Evolutionary conservation across 2,329 filamentous ascomycete genomes (phyloP).

Genomic region (Triangularia setosa): DNA sequence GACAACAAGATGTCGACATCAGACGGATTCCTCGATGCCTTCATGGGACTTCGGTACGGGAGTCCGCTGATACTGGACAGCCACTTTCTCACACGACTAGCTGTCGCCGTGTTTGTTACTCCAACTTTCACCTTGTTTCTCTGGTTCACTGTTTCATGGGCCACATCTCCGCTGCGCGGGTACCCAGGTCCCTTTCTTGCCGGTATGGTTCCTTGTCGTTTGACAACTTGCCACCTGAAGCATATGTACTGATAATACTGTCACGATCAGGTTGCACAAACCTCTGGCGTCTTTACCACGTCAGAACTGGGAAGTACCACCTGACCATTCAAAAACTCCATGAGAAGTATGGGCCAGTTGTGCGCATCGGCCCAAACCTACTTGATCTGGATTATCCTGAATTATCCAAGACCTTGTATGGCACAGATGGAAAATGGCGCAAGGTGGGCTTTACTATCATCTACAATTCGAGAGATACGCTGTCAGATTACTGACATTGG

Average conservation of each 20-base stretch:
- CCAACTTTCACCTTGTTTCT: slow-evolving; percentile 3
- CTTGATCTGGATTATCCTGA: slow-evolving; percentile 53
- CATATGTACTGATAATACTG: neutral
- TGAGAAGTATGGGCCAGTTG: slow-evolving; percentile 34
- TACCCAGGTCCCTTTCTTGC: slow-evolving; percentile 32
- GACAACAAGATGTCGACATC: neutral
- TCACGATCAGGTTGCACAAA: slow-evolving; percentile 30
- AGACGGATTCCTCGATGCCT: neutral
- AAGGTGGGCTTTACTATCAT: slow-evolving; percentile 21
- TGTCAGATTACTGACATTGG: neutral
- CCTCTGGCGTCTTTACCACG: slow-evolving; percentile 29
- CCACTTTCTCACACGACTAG: neutral
- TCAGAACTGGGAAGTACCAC: slow-evolving; percentile 24
- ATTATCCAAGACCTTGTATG: slow-evolving; percentile 36
- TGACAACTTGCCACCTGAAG: neutral
- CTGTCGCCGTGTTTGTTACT: neutral
- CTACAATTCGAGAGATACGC: no score
- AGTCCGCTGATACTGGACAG: neutral
- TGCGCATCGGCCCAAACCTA: slow-evolving; percentile 39
- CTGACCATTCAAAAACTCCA: slow-evolving; percentile 31
- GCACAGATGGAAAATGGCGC: slow-evolving; percentile 29
- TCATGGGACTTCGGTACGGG: neutral
- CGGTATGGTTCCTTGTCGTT: neutral
- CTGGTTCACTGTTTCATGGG: slow-evolving; percentile 15
- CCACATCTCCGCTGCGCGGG: slow-evolving; percentile 29